Evolutionary conservation across 2,329 filamentous ascomycete species (phyloP).

Genomic region (Myriosclerotinia duriaeana): DNA sequence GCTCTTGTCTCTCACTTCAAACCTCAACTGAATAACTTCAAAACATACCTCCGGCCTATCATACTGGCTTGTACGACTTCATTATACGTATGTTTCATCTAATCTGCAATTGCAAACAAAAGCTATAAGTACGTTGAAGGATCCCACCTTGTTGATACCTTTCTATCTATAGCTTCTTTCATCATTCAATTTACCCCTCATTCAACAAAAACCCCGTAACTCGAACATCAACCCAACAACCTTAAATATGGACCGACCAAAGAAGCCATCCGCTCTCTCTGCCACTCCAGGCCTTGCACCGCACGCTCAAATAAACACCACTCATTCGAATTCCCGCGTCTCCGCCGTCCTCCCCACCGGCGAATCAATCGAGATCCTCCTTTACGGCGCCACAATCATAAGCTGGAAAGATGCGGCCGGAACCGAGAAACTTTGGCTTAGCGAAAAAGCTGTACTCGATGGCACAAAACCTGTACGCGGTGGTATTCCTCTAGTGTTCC

Average conservation of each 20-base stretch:
- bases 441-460: constrained; percentile 75
- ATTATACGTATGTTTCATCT: not conserved
- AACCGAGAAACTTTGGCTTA: constrained; percentile 83
- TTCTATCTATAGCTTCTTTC: not conserved
- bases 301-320: constrained; percentile 72
- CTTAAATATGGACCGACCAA: constrained; percentile 72
- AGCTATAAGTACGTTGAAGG: constrained; percentile 7
- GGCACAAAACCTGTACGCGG: constrained; percentile 87
- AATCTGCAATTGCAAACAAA: not conserved
- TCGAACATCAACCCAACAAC: constrained; percentile 17
- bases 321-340: constrained; percentile 68
- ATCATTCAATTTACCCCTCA: constrained; percentile 21
- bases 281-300: constrained; percentile 72
- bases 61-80: not conserved
- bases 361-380: constrained; percentile 79
- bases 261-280: constrained; percentile 77
- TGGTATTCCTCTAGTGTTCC: constrained; percentile 90
- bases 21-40: constrained; percentile 15
- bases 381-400: constrained; percentile 89
- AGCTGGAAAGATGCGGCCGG: constrained; percentile 86
- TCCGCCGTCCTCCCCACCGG: constrained; percentile 80
- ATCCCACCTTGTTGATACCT: constrained; percentile 7
- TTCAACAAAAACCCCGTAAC: not conserved
- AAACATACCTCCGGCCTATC: not conserved
- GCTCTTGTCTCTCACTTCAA: constrained; percentile 9